Evolutionary conservation across 352 stramenopile genomes (phyloP).

Genomic region (Aphanomyces invadans): DNA sequence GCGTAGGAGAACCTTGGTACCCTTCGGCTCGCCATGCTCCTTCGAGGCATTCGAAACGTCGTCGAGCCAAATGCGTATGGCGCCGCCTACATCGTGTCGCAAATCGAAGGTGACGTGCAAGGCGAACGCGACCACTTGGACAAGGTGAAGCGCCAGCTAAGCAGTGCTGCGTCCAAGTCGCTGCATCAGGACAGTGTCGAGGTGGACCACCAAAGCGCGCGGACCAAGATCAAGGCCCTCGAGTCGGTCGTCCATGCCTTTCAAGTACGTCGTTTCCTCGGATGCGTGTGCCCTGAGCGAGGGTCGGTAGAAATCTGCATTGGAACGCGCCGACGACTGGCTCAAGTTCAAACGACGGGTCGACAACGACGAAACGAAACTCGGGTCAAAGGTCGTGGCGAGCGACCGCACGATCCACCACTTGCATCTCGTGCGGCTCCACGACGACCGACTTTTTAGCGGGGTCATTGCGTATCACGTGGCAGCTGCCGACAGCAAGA

Average conservation of each 20-base stretch:
- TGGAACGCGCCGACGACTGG: slow-evolving; percentile 10
- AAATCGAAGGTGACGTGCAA: slow-evolving; percentile 1
- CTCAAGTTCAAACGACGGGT: slow-evolving; percentile 21
- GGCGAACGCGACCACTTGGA: background rate
- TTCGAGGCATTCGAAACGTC: background rate
- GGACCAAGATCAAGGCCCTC: background rate
- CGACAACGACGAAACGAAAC: background rate
- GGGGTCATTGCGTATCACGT: slow-evolving; percentile 8
- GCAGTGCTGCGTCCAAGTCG: background rate
- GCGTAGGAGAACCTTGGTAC: slow-evolving; percentile 15
- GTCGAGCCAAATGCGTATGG: background rate
- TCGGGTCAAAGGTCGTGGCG: slow-evolving; percentile 5
- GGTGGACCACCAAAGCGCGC: slow-evolving; percentile 1
- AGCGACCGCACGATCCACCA: background rate
- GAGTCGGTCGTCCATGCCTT: slow-evolving; percentile 18
- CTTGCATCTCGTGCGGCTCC: slow-evolving; percentile 18
- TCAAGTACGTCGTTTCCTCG: slow-evolving; percentile 10
- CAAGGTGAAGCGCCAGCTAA: slow-evolving; percentile 10
- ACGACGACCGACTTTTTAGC: slow-evolving; percentile 19
- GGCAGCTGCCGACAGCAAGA: slow-evolving; percentile 5
- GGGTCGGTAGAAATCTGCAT: slow-evolving; percentile 18
- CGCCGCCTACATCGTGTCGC: background rate
- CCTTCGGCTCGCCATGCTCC: slow-evolving; percentile 10
- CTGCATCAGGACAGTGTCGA: background rate
- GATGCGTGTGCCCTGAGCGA: no score